Conservation (phyloP, 495 filamentous ascomycete species). For the Chlorociboria aeruginascens region DNA sequence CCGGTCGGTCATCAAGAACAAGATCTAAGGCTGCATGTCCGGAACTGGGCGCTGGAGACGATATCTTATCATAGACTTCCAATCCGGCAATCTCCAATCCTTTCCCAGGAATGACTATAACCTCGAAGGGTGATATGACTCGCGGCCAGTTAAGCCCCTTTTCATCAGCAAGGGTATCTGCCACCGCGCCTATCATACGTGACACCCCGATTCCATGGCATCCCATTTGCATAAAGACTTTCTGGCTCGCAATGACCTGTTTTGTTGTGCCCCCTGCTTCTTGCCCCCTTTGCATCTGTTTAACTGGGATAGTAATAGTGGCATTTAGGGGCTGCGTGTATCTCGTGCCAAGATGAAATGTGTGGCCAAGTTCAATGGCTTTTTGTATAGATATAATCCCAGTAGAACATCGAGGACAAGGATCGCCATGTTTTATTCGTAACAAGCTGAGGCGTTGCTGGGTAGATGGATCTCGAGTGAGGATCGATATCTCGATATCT, state of each 20-base stretch:
- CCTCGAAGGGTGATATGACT: conserved; percentile 76
- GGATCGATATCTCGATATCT: not conserved
- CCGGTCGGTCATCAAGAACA: conserved; percentile 61
- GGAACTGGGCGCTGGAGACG: not conserved
- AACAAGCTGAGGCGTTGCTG: conserved; percentile 41
- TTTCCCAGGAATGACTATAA: conserved; percentile 50
- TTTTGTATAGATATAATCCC: conserved; percentile 54
- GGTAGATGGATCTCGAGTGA: conserved; percentile 4
- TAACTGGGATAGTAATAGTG: conserved; percentile 31
- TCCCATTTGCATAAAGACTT: conserved; percentile 71
- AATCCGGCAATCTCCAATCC: conserved; percentile 31
- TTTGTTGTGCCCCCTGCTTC: not conserved
- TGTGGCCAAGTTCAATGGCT: conserved; percentile 86
- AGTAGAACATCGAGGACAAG: conserved; percentile 54
- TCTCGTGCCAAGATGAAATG: conserved; percentile 83
- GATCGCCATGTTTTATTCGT: conserved; percentile 53
- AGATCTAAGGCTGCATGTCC: conserved; percentile 35
- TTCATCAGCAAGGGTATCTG: conserved; percentile 56
- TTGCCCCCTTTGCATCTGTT: not conserved
- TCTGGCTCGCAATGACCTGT: conserved; percentile 13
- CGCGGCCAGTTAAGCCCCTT: conserved; percentile 83
- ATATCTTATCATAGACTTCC: conserved; percentile 47
- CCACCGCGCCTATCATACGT: conserved; percentile 77
- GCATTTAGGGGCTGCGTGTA: conserved; percentile 70
- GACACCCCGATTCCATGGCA: conserved; percentile 94